These are phyloP conservation scores for Lecanicillium sp. DNA, from an alignment of 2,329 filamentous ascomycete species.

Conservation along the genomic window DNA sequence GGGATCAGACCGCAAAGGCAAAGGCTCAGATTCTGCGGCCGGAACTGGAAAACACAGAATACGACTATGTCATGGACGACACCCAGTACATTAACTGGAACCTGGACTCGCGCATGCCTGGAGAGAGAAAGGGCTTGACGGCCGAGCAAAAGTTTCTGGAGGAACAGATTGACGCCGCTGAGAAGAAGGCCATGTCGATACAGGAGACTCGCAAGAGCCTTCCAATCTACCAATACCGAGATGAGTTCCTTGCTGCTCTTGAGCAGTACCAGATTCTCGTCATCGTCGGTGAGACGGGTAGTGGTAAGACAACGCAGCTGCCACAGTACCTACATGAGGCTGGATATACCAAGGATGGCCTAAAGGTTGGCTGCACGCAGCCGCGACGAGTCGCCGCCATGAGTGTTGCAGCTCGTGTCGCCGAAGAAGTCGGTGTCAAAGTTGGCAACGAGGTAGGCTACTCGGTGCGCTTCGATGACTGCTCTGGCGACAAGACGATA, in stretches of 20 bases:
- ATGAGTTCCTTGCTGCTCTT: slow-evolving; percentile 82
- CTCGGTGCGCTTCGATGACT: slow-evolving; percentile 89
- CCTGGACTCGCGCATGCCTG: slow-evolving; percentile 63
- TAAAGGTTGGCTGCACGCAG: slow-evolving; percentile 89
- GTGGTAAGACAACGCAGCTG: slow-evolving; percentile 91
- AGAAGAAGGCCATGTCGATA: slow-evolving; percentile 80
- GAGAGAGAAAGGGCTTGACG: slow-evolving; percentile 62
- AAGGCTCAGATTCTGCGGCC: slow-evolving; percentile 74
- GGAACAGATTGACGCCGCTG: slow-evolving; percentile 78
- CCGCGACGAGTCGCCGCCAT: slow-evolving; percentile 93
- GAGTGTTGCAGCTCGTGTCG: slow-evolving; percentile 93
- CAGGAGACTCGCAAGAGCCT: slow-evolving; percentile 86
- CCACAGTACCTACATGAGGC: slow-evolving; percentile 91
- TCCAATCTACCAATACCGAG: slow-evolving; percentile 81
- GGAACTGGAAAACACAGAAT: slow-evolving; percentile 73
- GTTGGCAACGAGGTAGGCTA: slow-evolving; percentile 91
- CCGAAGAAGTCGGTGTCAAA: slow-evolving; percentile 86
- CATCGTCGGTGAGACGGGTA: slow-evolving; percentile 90
- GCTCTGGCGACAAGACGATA: slow-evolving; percentile 82
- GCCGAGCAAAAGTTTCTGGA: slow-evolving; percentile 74
- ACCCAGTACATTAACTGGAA: slow-evolving; percentile 81
- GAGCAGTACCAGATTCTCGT: slow-evolving; percentile 80
- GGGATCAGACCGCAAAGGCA: slow-evolving; percentile 79
- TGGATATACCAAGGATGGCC: slow-evolving; percentile 74
- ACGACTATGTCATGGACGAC: slow-evolving; percentile 90